Percentiles rank a stretch among this genome's conserved stretches.
Evolutionary conservation across 805 yeast genomes (phyloP).

Genomic region (Maudiozyma turicensis): DNA sequence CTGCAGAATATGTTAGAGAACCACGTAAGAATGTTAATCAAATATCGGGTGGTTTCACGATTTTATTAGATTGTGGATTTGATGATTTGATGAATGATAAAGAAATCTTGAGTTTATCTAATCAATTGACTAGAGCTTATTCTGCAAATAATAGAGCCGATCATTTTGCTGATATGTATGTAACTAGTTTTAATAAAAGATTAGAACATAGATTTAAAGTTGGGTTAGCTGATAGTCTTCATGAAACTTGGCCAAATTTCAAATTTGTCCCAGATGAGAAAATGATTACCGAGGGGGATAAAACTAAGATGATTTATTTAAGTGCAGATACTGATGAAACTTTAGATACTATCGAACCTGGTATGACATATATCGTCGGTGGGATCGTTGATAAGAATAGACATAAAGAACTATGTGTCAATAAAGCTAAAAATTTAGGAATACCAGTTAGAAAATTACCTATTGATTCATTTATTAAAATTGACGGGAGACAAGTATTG

Average conservation of each 20-base stretch:
- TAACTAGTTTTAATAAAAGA: constrained; percentile 58
- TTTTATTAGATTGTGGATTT: constrained; percentile 82
- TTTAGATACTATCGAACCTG: constrained; percentile 52
- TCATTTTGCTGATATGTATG: constrained; percentile 45
- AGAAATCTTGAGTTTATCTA: constrained; percentile 57
- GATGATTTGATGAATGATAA: constrained; percentile 82
- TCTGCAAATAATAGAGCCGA: constrained; percentile 60
- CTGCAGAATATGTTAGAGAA: constrained; percentile 31
- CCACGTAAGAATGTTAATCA: constrained; percentile 36
- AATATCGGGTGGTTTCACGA: constrained; percentile 36
- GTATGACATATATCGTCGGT: constrained; percentile 76
- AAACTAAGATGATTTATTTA: constrained; percentile 48
- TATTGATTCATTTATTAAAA: constrained; percentile 69
- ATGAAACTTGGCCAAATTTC: constrained; percentile 60
- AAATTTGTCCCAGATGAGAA: constrained; percentile 37
- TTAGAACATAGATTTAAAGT: constrained; percentile 61
- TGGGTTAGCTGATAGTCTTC: constrained; percentile 42
- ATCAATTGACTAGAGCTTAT: constrained; percentile 76
- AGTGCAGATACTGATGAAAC: constrained; percentile 81
- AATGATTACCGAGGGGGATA: constrained; percentile 27
- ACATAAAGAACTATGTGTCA: constrained; percentile 66
- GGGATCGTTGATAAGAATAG: constrained; percentile 96
- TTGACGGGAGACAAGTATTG: constrained; percentile 79
- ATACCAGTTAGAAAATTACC: constrained; percentile 73
- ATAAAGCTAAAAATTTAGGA: constrained; percentile 70